Evolutionary conservation across 2,329 filamentous ascomycete species (phyloP), one percentile per base, ranked within the genome.

Genomic region (Paecilomyces sp.): DNA sequence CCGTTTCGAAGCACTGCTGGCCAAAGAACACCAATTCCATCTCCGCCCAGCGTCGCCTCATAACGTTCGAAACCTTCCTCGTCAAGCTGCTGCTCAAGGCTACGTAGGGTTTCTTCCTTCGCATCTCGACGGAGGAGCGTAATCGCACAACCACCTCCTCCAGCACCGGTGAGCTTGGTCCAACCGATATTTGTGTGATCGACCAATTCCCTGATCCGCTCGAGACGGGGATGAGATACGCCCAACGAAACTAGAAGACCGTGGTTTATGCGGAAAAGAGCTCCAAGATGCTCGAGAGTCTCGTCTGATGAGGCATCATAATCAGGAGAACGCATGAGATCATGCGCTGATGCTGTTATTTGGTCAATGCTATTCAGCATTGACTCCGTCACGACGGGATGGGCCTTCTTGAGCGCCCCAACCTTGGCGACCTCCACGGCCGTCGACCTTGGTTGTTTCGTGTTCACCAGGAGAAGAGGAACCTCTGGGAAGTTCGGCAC

Each of bases 131-230:
- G 89, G 55, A 99, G 80, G 3, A 99, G 80, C 0, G 93, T 95
- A 66, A 99, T 97, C 2, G 92, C 93, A 75, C 95, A 97, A 2
- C 94, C 94, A 59, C 94, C 95, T 12, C 94, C 95, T 24, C 94
- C 94, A 1, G 94, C 94, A 34, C 94, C 94, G 0, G 94, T 99
- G 60, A 99, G 83, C 74, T 99, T 99, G 12, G 94, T 97, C 92
- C 92, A 99, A 31, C 94, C 94, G 59, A 97, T 89, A 50, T 88
- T 89, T 59, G 91, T 85, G 67, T 94, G 87, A 66, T 99, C 93
- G 55, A 96, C 89, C 28, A 99, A 80, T 76, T 96, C 93, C 63
- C 94, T 87, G 66, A 99, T 87, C 33, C 93, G 86, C 77, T 99
- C 94, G 28, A 99, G 82, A 54, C 92, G 88, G 0, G 94, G 95